Conservation (phyloP, 202 grass and related monocot species). For the Alloteropsis angusta region DNA sequence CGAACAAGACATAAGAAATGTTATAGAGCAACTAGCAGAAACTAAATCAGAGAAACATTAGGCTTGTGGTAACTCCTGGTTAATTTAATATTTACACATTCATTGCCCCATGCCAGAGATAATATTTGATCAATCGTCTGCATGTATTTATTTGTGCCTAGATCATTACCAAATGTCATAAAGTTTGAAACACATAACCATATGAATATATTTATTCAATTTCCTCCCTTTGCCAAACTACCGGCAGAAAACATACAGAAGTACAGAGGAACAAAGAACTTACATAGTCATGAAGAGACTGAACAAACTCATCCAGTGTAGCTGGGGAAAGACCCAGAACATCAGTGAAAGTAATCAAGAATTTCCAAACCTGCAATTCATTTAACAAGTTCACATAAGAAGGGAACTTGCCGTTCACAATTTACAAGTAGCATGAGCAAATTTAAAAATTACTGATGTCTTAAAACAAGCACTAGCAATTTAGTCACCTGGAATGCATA, state of each 20-base stretch:
- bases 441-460: background rate
- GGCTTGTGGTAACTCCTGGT: background rate
- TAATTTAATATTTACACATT: background rate
- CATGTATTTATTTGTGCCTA: background rate
- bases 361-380: constrained; percentile 85
- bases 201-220: background rate
- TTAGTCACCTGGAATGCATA: background rate
- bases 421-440: background rate
- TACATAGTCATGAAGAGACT: constrained; percentile 99
- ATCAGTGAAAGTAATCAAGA: constrained; percentile 83
- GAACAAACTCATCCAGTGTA: constrained; percentile 89
- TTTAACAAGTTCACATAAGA: constrained; percentile 10
- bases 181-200: background rate
- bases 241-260: no score
- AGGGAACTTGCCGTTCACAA: constrained; percentile 8
- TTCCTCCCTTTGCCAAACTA: background rate
- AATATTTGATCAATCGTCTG: background rate
- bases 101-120: background rate
- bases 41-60: constrained; percentile 13
- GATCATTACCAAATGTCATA: background rate
- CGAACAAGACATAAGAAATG: constrained; percentile 17
- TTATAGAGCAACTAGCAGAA: background rate
- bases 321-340: constrained; percentile 73
- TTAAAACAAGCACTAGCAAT: background rate
- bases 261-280: no score